These are phyloP conservation scores for Apiospora saccharicola DNA, from an alignment of 2,329 filamentous ascomycete genomes.

Conservation along the genomic window DNA sequence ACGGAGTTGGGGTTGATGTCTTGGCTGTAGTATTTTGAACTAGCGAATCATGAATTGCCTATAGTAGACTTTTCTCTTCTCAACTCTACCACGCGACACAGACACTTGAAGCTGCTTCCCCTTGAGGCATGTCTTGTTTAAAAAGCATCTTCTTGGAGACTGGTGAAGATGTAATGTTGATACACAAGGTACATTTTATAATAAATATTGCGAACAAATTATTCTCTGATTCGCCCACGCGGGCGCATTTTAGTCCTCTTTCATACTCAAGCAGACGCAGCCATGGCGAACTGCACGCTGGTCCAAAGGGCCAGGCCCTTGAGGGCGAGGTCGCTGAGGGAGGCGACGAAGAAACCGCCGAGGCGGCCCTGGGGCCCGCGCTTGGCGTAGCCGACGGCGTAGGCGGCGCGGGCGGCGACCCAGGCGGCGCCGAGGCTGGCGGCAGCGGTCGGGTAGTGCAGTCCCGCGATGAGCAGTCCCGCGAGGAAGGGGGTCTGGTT, in stretches of 20 bases:
- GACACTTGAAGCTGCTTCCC: not conserved
- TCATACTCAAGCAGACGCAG: slow-evolving; percentile 32
- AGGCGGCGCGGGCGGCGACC: slow-evolving; percentile 60
- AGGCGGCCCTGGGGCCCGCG: slow-evolving; percentile 54
- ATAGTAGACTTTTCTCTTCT: not conserved
- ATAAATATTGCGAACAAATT: not conserved
- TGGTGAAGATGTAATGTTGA: not conserved
- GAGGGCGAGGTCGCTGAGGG: slow-evolving; percentile 47
- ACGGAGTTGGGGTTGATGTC: slow-evolving; percentile 5
- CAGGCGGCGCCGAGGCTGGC: slow-evolving; percentile 60
- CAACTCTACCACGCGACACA: not conserved
- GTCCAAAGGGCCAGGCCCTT: slow-evolving; percentile 55
- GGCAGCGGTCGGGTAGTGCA: slow-evolving; percentile 59
- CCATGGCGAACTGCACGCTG: slow-evolving; percentile 46
- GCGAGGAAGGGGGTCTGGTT: slow-evolving; percentile 62
- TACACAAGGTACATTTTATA: not conserved
- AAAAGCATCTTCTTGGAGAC: not conserved
- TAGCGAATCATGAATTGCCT: not conserved
- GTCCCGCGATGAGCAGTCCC: slow-evolving; percentile 62
- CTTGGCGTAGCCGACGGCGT: slow-evolving; percentile 62
- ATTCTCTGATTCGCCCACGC: not conserved
- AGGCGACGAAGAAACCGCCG: slow-evolving; percentile 46
- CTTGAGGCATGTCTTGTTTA: no score
- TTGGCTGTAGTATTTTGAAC: no score
- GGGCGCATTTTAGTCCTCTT: not conserved